These are phyloP conservation scores for Stereum hirsutum DNA, from an alignment of 1,284 basidiomycete species.

Conservation along the genomic window DNA sequence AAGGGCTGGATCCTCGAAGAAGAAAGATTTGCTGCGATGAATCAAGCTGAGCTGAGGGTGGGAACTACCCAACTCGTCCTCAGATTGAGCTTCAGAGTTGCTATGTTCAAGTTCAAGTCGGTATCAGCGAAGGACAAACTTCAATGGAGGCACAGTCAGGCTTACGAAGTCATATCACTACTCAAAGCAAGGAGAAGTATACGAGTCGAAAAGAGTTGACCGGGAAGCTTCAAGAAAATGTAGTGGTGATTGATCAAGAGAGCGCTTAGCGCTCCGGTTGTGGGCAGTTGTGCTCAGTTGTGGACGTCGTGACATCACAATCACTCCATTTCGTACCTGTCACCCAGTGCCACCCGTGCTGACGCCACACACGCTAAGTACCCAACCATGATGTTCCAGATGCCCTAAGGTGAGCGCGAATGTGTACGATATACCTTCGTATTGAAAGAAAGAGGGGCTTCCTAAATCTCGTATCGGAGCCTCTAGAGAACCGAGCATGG, in stretches of 20 bases:
- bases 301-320: neutral
- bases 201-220: neutral
- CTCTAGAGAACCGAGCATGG: too few species aligned
- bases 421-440: too few species aligned
- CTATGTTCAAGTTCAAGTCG: neutral
- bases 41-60: too few species aligned
- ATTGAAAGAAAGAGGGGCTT: too few species aligned
- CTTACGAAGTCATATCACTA: neutral
- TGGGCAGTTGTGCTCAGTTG: neutral
- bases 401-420: too few species aligned
- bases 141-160: neutral
- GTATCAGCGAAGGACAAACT: neutral
- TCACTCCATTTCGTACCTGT: neutral
- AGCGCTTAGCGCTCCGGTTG: neutral
- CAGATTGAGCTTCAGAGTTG: neutral
- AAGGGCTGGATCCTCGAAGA: too few species aligned
- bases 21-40: too few species aligned
- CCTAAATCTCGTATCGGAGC: too few species aligned
- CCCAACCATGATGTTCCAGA: too few species aligned
- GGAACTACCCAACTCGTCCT: neutral
- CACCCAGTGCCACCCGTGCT: neutral
- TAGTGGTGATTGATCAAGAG: neutral
- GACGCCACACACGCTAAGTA: neutral
- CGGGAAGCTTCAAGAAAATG: neutral
- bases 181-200: neutral